Percentiles rank a stretch among this genome's conserved stretches.
Evolutionary conservation across 2,329 filamentous ascomycete species (phyloP).

Genomic region (Penicillium sp.): DNA sequence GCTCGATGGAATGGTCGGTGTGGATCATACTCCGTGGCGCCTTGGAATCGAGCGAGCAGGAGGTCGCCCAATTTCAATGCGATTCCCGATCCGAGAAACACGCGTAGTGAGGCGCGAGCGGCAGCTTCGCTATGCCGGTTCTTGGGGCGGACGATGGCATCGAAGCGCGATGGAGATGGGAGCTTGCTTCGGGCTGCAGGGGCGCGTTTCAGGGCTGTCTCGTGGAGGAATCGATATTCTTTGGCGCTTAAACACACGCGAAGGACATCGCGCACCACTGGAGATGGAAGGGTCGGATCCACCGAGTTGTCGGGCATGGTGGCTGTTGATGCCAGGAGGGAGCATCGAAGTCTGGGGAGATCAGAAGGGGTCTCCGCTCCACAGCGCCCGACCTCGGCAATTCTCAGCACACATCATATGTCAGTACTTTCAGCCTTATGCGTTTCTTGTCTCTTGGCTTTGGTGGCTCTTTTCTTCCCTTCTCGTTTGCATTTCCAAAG

Average conservation of each 20-base stretch:
- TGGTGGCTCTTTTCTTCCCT: no score
- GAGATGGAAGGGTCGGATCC: conserved; percentile 58
- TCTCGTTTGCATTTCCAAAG: no score
- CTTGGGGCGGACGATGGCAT: conserved; percentile 51
- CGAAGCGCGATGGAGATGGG: conserved; percentile 53
- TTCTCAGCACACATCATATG: not conserved
- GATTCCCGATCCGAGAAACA: conserved; percentile 66
- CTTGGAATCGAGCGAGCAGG: conserved; percentile 39
- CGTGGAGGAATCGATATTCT: conserved; percentile 84
- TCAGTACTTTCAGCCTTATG: not conserved
- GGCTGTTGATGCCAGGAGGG: not conserved
- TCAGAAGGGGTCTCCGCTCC: not conserved
- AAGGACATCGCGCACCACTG: conserved; percentile 79
- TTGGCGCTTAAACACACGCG: conserved; percentile 80
- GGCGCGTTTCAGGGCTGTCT: conserved; percentile 76
- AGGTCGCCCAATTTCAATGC: conserved; percentile 65
- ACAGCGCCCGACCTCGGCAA: conserved; percentile 7
- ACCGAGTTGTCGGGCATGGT: conserved; percentile 29
- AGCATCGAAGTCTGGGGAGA: conserved; percentile 7
- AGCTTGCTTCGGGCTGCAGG: conserved; percentile 58
- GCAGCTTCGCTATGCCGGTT: conserved; percentile 73
- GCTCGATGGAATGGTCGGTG: not conserved
- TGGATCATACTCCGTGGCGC: conserved; percentile 24
- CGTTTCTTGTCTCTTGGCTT: no score
- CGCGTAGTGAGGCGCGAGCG: conserved; percentile 68